A percentile compares a stretch with the other conserved stretches of the same genome.
Evolutionary conservation across 139 green algal species (phyloP).

Genomic region (Micromonas commoda): DNA sequence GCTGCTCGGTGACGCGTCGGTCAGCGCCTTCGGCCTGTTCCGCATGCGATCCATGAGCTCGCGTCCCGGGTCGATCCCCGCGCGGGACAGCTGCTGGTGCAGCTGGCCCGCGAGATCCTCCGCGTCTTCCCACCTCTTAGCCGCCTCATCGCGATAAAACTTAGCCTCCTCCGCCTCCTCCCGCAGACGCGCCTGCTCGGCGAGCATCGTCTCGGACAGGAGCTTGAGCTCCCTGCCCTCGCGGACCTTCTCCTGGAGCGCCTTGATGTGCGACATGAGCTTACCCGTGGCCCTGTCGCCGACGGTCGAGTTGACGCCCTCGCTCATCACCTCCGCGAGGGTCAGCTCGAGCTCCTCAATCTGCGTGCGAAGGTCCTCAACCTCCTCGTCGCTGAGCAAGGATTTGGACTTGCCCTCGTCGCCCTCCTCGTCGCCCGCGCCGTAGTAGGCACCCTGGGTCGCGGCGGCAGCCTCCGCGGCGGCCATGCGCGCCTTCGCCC

Average conservation of each 20-base stretch:
- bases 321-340: neutral
- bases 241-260: neutral
- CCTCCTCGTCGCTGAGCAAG: neutral
- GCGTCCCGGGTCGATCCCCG: neutral
- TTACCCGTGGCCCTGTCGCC: neutral
- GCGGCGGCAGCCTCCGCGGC: neutral
- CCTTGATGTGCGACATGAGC: neutral
- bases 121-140: neutral
- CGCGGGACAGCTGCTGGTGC: neutral
- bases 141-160: neutral
- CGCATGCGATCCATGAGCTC: neutral
- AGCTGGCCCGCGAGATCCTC: neutral
- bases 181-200: neutral
- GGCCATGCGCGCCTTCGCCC: no score
- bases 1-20: no score
- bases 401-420: neutral
- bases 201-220: neutral
- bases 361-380: neutral
- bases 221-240: neutral
- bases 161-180: neutral
- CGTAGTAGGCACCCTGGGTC: no score
- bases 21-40: neutral
- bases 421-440: neutral
- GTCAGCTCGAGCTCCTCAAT: neutral
- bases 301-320: neutral